phyloP scores from a whole-genome alignment of 2,329 filamentous ascomycete species.

The Fusarium robinianum region DNA sequence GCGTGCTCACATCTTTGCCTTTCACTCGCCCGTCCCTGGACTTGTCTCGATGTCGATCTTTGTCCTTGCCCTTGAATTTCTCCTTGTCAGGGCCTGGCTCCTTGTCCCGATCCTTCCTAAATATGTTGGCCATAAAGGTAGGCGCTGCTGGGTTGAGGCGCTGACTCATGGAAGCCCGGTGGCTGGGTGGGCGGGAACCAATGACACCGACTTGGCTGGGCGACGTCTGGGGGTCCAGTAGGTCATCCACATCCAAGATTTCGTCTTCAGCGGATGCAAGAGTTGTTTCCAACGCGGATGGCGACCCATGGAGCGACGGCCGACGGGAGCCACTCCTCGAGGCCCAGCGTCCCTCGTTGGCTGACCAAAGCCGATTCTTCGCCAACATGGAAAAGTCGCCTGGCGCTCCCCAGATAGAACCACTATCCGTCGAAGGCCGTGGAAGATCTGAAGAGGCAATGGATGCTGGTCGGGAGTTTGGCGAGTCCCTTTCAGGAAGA shows the following conservation, averaged over 20 bases:
- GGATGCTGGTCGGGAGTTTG: conserved; percentile 68
- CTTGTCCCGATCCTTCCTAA: conserved; percentile 51
- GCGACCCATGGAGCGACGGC: conserved; percentile 79
- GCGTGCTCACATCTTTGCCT: conserved; percentile 43
- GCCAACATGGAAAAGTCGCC: conserved; percentile 50
- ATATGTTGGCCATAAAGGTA: conserved; percentile 78
- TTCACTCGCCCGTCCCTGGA: conserved; percentile 46
- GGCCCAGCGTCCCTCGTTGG: conserved; percentile 55
- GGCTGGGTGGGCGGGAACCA: conserved; percentile 69
- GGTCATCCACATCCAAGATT: conserved; percentile 62
- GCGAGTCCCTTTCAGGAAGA: conserved; percentile 59
- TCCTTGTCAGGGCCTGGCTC: conserved; percentile 35
- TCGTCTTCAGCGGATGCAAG: conserved; percentile 67
- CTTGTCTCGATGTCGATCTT: conserved; percentile 38
- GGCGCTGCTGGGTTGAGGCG: conserved; percentile 87
- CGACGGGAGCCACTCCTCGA: conserved; percentile 76
- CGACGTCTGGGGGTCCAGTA: conserved; percentile 56
- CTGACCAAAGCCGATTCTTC: conserved; percentile 69
- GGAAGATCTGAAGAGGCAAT: conserved; percentile 73
- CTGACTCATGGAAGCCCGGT: conserved; percentile 54
- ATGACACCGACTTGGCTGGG: conserved; percentile 71
- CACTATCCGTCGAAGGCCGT: conserved; percentile 77
- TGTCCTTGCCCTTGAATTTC: conserved; percentile 42
- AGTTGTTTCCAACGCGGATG: conserved; percentile 63
- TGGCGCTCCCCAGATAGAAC: conserved; percentile 71